Conservation (phyloP, 352 stramenopile genomes). For the Phytophthora multivora region DNA sequence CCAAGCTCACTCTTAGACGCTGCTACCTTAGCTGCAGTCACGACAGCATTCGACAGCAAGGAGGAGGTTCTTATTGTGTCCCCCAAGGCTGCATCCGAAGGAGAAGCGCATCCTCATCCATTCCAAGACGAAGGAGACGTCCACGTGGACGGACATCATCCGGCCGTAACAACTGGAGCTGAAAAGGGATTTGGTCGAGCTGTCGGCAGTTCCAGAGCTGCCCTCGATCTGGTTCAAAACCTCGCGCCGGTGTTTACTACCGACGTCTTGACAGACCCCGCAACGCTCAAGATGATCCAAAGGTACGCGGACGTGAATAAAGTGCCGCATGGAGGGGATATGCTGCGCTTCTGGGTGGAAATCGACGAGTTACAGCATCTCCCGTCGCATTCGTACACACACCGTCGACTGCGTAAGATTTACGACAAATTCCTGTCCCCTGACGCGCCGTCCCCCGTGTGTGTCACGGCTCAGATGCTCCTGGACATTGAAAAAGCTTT, state of each 20-base stretch:
- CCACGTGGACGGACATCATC: background rate
- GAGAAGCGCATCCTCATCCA: background rate
- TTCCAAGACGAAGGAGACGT: background rate
- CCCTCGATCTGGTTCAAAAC: slow-evolving; percentile 74
- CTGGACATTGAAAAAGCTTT: slow-evolving; percentile 65
- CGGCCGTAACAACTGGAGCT: background rate
- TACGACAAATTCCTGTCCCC: slow-evolving; percentile 88
- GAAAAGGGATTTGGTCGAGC: slow-evolving; percentile 30
- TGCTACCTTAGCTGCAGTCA: slow-evolving; percentile 22
- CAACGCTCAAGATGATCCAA: slow-evolving; percentile 77
- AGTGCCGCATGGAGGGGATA: slow-evolving; percentile 59
- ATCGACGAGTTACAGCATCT: slow-evolving; percentile 78
- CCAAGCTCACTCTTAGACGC: slow-evolving; percentile 27
- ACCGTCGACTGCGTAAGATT: slow-evolving; percentile 80
- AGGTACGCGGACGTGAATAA: slow-evolving; percentile 62
- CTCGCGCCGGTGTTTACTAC: slow-evolving; percentile 79
- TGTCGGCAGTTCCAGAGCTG: slow-evolving; percentile 28
- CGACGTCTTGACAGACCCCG: slow-evolving; percentile 74
- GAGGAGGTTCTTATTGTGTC: slow-evolving; percentile 1
- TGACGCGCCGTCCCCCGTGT: slow-evolving; percentile 72
- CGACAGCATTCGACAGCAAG: slow-evolving; percentile 5
- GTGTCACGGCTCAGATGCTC: slow-evolving; percentile 72
- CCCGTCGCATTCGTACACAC: slow-evolving; percentile 80
- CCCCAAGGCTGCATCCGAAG: background rate
- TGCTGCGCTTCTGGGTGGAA: slow-evolving; percentile 83